A percentile compares a stretch with the other conserved stretches of the same genome.
Conservation (phyloP, 768 basidiomycete genomes). For the Rhodotorula paludigena region DNA sequence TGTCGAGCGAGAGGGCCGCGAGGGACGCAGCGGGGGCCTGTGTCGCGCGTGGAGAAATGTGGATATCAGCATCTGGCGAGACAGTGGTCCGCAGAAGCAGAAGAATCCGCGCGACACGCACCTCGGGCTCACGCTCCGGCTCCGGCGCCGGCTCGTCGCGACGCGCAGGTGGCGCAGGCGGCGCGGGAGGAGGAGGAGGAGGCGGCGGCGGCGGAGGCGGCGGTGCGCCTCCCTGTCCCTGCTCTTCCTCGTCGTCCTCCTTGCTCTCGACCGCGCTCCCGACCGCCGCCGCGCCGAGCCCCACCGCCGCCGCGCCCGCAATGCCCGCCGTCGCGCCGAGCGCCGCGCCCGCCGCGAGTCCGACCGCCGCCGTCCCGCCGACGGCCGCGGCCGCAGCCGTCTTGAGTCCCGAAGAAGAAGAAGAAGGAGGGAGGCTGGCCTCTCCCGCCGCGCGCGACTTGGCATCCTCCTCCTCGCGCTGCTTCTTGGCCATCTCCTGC, state of each 20-base stretch:
- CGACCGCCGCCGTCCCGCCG: conserved; percentile 54
- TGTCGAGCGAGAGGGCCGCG: neutral
- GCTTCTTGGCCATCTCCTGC: conserved; percentile 84
- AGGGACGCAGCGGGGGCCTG: neutral
- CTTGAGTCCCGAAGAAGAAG: too few species aligned
- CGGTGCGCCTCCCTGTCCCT: conserved; percentile 50
- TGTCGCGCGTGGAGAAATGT: too few species aligned
- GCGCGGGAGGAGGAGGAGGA: conserved; percentile 50
- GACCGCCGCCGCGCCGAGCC: conserved; percentile 15
- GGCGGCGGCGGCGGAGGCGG: conserved; percentile 50
- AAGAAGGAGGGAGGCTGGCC: conserved; percentile 14
- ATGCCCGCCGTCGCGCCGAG: conserved; percentile 29
- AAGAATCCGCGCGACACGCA: too few species aligned
- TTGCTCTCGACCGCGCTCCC: conserved; percentile 8
- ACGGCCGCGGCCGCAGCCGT: conserved; percentile 44
- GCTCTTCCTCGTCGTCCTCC: conserved; percentile 17
- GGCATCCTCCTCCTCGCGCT: conserved; percentile 66
- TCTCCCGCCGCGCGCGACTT: conserved; percentile 47
- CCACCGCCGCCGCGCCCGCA: conserved; percentile 39
- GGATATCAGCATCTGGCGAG: conserved; percentile 21
- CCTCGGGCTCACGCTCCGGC: conserved; percentile 31
- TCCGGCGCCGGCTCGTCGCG: conserved; percentile 41
- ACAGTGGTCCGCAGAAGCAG: neutral
- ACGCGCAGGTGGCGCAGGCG: conserved; percentile 48
- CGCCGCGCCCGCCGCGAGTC: conserved; percentile 43